Conservation (phyloP, 805 yeast genomes). For the Ogataea henricii region DNA sequence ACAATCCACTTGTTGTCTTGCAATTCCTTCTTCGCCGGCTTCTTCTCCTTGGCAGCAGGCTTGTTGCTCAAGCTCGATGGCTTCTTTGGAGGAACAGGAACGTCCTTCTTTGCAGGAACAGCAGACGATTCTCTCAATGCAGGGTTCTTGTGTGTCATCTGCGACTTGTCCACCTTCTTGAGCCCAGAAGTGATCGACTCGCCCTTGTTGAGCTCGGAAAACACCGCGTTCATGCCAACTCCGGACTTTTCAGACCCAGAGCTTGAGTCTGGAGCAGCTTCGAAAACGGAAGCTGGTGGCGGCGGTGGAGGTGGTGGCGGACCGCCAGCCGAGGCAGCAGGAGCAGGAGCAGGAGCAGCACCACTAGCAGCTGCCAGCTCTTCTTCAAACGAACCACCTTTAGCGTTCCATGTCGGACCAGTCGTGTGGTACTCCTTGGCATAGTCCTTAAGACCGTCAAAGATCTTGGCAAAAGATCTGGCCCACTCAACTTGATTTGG, state of each 20-base stretch:
- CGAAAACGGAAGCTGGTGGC: slow-evolving; percentile 71
- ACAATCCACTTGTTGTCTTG: slow-evolving; percentile 88
- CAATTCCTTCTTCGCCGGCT: slow-evolving; percentile 66
- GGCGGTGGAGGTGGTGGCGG: slow-evolving; percentile 94
- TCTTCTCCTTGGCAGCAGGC: slow-evolving; percentile 25
- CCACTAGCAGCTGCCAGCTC: slow-evolving; percentile 35
- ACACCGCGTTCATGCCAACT: slow-evolving; percentile 80
- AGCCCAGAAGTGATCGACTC: slow-evolving; percentile 79
- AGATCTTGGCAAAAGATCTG: slow-evolving; percentile 56
- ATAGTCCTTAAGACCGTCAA: slow-evolving; percentile 70
- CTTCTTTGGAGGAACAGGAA: slow-evolving; percentile 82
- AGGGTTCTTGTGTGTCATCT: slow-evolving; percentile 94
- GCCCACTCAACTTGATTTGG: slow-evolving; percentile 81
- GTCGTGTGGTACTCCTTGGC: slow-evolving; percentile 77
- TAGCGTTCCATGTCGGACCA: slow-evolving; percentile 79
- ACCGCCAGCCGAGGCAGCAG: slow-evolving; percentile 37
- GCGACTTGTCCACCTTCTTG: slow-evolving; percentile 88
- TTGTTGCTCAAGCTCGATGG: slow-evolving; percentile 57
- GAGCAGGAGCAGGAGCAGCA: slow-evolving; percentile 33
- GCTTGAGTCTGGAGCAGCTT: slow-evolving; percentile 32
- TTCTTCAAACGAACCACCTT: slow-evolving; percentile 60
- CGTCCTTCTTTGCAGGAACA: slow-evolving; percentile 49
- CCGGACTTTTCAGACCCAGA: slow-evolving; percentile 28
- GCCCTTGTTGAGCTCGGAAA: slow-evolving; percentile 88
- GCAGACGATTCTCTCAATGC: slow-evolving; percentile 62